A percentile compares a stretch with the other conserved stretches of the same genome.
Conservation (phyloP, 345 rosid species). For the Jatropha curcas region DNA sequence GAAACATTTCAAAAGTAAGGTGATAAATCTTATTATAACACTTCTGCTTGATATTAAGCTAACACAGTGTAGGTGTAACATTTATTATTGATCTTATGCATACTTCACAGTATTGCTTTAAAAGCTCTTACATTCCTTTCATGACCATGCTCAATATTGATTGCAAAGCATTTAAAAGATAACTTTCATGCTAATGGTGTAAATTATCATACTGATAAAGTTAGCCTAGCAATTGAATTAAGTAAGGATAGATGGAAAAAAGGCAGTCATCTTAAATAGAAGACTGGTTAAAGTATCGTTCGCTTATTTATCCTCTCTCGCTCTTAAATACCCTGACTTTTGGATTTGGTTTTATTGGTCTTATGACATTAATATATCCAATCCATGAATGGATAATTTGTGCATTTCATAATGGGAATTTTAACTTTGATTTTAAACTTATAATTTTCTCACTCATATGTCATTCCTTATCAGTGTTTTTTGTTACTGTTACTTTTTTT, state of each 20-base stretch:
- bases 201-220: not conserved
- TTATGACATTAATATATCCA: not conserved
- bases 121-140: too few relatives aligned
- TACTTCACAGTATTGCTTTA: not conserved
- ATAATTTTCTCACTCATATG: not conserved
- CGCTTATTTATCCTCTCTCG: not conserved
- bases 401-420: not conserved
- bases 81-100: not conserved
- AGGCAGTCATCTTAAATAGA: not conserved
- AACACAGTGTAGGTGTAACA: not conserved
- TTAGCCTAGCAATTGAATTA: not conserved
- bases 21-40: conserved; percentile 40
- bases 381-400: not conserved
- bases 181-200: not conserved
- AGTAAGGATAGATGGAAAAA: too few relatives aligned
- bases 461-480: not conserved
- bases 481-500: too few relatives aligned
- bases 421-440: not conserved
- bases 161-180: not conserved
- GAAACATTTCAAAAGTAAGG: conserved; percentile 94
- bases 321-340: not conserved
- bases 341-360: not conserved
- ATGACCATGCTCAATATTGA: not conserved
- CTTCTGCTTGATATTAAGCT: not conserved
- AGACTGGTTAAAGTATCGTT: not conserved